Conservation (phyloP, 169 alveolate species). For the Amoebophrya sp. region DNA sequence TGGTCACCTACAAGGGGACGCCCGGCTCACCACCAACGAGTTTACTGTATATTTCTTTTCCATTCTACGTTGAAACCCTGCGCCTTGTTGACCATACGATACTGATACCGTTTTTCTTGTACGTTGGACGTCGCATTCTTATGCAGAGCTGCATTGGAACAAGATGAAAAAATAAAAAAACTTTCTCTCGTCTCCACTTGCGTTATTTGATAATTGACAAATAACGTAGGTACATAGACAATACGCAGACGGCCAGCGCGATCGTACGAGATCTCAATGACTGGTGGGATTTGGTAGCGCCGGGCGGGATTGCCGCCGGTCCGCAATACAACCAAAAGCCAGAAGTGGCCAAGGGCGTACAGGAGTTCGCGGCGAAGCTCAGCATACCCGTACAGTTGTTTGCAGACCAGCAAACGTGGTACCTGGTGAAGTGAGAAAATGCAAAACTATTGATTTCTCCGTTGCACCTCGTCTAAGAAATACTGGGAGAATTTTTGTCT, state of each 20-base stretch:
- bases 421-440: background rate
- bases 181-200: too few species aligned
- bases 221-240: background rate
- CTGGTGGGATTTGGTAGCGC: background rate
- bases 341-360: background rate
- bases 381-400: background rate
- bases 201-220: too few species aligned
- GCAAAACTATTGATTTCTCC: too few species aligned
- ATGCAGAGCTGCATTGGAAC: too few species aligned
- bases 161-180: too few species aligned
- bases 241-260: background rate
- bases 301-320: background rate
- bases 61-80: too few species aligned
- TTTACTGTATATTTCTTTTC: background rate
- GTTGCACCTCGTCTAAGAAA: too few species aligned
- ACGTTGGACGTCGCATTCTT: too few species aligned
- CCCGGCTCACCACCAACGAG: conserved; percentile 3
- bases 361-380: background rate
- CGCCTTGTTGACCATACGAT: too few species aligned
- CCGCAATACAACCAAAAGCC: background rate
- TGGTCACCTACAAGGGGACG: conserved; percentile 4
- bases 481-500: too few species aligned
- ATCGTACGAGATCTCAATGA: background rate
- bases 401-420: background rate
- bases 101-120: too few species aligned